phyloP scores from a whole-genome alignment of 768 basidiomycete genomes.

The Porphyrellus cyaneotinctus region DNA sequence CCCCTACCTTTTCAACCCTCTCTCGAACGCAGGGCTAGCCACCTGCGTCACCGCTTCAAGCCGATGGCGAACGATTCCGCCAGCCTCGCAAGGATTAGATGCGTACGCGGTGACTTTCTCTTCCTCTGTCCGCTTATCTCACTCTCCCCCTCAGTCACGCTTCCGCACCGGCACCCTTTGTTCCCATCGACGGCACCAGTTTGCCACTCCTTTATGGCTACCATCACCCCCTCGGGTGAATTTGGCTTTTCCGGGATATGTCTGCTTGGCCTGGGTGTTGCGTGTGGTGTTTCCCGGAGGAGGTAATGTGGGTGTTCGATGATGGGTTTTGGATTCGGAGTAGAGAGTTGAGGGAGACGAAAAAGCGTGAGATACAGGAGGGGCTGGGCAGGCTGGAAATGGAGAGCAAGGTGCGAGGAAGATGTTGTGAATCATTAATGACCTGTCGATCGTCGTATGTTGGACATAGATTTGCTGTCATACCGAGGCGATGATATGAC shows the following conservation, averaged over 20 bases:
- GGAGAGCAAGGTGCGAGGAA: neutral
- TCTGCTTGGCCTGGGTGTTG: conserved; percentile 67
- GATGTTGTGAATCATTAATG: neutral
- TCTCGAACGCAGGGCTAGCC: conserved; percentile 26
- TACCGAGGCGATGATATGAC: no score
- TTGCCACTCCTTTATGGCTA: conserved; percentile 64
- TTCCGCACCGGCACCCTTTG: no score
- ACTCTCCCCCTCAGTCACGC: no score
- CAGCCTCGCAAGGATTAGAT: conserved; percentile 42
- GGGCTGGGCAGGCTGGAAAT: no score
- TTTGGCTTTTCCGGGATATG: conserved; percentile 86
- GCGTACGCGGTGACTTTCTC: neutral
- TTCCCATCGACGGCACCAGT: conserved; percentile 73
- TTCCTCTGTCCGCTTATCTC: neutral
- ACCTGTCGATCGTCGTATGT: no score
- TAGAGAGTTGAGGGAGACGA: conserved; percentile 36
- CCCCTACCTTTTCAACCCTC: conserved; percentile 23
- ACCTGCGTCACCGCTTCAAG: conserved; percentile 22
- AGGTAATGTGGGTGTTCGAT: conserved; percentile 59
- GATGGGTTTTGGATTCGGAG: conserved; percentile 62
- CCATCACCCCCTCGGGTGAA: conserved; percentile 68
- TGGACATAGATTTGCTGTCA: no score
- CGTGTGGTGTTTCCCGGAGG: conserved; percentile 68
- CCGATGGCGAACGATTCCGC: conserved; percentile 27
- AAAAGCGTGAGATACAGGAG: conserved; percentile 11